phyloP scores from a whole-genome alignment of 2,329 filamentous ascomycete species.

The Piedraia hortae region DNA sequence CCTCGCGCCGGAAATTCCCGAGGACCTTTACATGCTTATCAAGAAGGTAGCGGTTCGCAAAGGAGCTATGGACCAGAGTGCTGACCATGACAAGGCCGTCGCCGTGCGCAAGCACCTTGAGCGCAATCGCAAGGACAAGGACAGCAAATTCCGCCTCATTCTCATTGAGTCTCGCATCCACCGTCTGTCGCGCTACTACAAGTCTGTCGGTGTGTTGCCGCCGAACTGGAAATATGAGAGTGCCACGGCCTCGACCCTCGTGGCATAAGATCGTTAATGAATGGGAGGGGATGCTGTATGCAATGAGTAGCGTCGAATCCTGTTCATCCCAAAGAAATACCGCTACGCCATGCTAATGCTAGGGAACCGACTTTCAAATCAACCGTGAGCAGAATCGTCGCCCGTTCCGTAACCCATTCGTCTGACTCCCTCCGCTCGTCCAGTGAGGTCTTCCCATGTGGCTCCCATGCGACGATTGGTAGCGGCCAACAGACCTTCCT shows the following conservation, averaged over 20 bases:
- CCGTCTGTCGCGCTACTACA: slow-evolving; percentile 98
- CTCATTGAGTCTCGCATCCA: slow-evolving; percentile 99
- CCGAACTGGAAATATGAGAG: slow-evolving; percentile 99
- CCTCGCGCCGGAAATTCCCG: slow-evolving; percentile 92
- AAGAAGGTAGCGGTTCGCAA: slow-evolving; percentile 50
- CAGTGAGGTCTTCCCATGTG: slow-evolving; percentile 70
- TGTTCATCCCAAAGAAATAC: too few relatives aligned
- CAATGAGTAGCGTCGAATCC: too few relatives aligned
- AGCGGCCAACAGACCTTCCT: slow-evolving; percentile 68
- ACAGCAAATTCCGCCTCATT: slow-evolving; percentile 99
- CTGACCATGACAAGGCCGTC: slow-evolving; percentile 35
- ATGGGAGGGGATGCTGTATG: too few relatives aligned
- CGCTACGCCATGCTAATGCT: too few relatives aligned
- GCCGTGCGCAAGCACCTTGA: slow-evolving; percentile 99
- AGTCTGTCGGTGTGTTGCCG: slow-evolving; percentile 59
- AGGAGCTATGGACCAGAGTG: neutral
- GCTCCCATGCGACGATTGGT: slow-evolving; percentile 60
- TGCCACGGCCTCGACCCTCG: slow-evolving; percentile 80
- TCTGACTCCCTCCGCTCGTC: slow-evolving; percentile 19
- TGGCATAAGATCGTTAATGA: too few relatives aligned
- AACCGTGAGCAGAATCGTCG: too few relatives aligned
- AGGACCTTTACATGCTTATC: slow-evolving; percentile 99
- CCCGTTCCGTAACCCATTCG: slow-evolving; percentile 9
- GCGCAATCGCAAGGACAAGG: slow-evolving; percentile 99
- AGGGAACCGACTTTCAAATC: too few relatives aligned